Evolutionary conservation across 192 early-diverging fungal species (phyloP), one percentile per base, ranked within the genome.

Genomic region (Geranomyces variabilis): DNA sequence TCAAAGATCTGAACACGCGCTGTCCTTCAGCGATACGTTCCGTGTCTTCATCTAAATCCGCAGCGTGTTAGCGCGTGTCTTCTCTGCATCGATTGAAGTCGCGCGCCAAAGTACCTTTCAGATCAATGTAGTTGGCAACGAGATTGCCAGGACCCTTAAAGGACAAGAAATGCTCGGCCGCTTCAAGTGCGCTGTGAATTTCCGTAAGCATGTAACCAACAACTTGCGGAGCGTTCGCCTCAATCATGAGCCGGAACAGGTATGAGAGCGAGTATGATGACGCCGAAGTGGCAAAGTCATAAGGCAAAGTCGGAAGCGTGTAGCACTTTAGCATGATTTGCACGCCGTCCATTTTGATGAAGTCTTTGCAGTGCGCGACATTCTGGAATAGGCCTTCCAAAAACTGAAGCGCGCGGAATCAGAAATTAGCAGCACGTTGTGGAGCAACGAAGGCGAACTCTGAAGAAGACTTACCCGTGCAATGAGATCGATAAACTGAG

Each of bases 311-410:
- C 0, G 90, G 90, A 15, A 93, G 79, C 0, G 78, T 74, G 63
- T 87, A 91, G 28, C 90, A 86, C 44, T 83, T 67, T 26, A 93
- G 63, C 17, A 96, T 66, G 12, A 88, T 70, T 21, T 87, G 78
- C 8, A 90, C 73, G 8, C 92, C 92, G n/a, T 81, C 79, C 19
- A 79, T 69, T 30, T 87, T 82, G 22, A 92, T 78, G 63, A 94
- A 91, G 31, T 93, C 94, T 43, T 83, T 83, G n/a, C 83, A 86
- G 71, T 93, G 92, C 10, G 83, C 65, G 22, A 81, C 77, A 67
- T 91, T 93, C 62, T 93, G 91, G 71, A 96, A 94, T 31, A 94
- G 79, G 8, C 93, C 93, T 63, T 96, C 93, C 43, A 94, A 80
- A 69, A 96, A 93, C 71, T 84, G 77, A 30, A 79, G 79, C 14